Conservation (phyloP, 805 yeast species). For the Starmerella bombicola region DNA sequence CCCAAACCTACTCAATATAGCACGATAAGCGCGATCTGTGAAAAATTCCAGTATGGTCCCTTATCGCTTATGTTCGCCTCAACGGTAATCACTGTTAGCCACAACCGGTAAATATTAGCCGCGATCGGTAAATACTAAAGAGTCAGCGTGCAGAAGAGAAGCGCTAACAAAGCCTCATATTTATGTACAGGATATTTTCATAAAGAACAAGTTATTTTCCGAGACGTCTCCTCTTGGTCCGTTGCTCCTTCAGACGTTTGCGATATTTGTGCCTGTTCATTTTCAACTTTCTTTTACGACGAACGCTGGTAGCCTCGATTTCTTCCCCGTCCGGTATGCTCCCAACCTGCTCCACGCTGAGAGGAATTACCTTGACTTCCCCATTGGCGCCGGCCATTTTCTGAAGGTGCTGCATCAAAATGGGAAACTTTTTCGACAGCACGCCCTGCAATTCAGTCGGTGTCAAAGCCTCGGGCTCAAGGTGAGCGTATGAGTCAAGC, state of each 20-base stretch:
- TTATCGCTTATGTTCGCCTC: too few species aligned
- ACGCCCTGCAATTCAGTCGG: conserved; percentile 6
- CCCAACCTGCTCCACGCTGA: conserved; percentile 5
- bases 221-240: conserved; percentile 33
- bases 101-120: too few species aligned
- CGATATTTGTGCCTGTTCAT: conserved; percentile 96
- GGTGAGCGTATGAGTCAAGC: background rate
- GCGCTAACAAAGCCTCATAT: too few species aligned
- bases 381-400: conserved; percentile 10
- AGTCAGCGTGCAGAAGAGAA: too few species aligned
- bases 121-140: too few species aligned
- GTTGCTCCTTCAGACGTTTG: conserved; percentile 91
- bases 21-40: too few species aligned
- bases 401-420: conserved; percentile 12
- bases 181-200: too few species aligned
- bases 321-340: conserved; percentile 1
- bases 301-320: conserved; percentile 29
- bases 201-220: too few species aligned
- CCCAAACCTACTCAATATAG: too few species aligned
- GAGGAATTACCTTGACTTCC: conserved; percentile 12
- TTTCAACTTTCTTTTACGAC: conserved; percentile 62
- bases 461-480: background rate
- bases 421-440: conserved; percentile 7
- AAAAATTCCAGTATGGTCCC: too few species aligned
- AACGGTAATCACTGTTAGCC: too few species aligned